A percentile compares a stretch with the other conserved stretches of the same genome.
These are phyloP conservation scores for Nephelium lappaceum DNA, from an alignment of 345 rosid species.

Conservation along the genomic window DNA sequence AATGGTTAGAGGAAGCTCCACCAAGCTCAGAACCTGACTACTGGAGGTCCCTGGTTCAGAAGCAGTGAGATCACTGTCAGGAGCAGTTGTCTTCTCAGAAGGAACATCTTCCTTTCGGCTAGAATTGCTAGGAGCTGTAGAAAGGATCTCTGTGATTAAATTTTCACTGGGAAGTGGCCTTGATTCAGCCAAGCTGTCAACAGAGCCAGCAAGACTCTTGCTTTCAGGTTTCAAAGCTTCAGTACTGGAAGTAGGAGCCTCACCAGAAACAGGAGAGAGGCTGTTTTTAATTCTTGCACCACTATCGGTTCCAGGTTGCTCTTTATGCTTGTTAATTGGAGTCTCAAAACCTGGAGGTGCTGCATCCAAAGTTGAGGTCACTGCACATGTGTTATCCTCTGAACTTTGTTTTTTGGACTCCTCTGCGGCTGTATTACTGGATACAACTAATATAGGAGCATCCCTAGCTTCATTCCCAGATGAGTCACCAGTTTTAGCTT, in stretches of 20 bases:
- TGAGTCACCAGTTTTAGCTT: slow-evolving; percentile 44
- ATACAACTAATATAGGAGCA: slow-evolving; percentile 28
- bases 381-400: slow-evolving; percentile 19
- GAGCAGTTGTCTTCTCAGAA: slow-evolving; percentile 4
- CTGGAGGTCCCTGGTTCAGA: background rate
- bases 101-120: slow-evolving; percentile 13
- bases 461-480: slow-evolving; percentile 37
- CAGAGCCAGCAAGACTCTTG: slow-evolving; percentile 21
- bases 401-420: slow-evolving; percentile 32
- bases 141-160: background rate
- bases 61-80: slow-evolving; percentile 21
- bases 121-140: slow-evolving; percentile 10
- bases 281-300: slow-evolving; percentile 14
- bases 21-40: background rate
- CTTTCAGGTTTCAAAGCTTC: slow-evolving; percentile 30
- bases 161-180: slow-evolving; percentile 13
- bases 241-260: slow-evolving; percentile 26
- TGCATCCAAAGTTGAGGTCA: slow-evolving; percentile 23
- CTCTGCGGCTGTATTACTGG: slow-evolving; percentile 29
- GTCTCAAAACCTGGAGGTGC: slow-evolving; percentile 26
- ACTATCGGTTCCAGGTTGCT: slow-evolving; percentile 23
- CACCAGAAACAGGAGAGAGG: slow-evolving; percentile 15
- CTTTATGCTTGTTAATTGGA: slow-evolving; percentile 20
- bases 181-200: slow-evolving; percentile 24
- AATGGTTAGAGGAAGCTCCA: slow-evolving; percentile 2